These are phyloP conservation scores for Nitzschia sp. DNA, from an alignment of 108 stramenopile species.

Conservation along the genomic window DNA sequence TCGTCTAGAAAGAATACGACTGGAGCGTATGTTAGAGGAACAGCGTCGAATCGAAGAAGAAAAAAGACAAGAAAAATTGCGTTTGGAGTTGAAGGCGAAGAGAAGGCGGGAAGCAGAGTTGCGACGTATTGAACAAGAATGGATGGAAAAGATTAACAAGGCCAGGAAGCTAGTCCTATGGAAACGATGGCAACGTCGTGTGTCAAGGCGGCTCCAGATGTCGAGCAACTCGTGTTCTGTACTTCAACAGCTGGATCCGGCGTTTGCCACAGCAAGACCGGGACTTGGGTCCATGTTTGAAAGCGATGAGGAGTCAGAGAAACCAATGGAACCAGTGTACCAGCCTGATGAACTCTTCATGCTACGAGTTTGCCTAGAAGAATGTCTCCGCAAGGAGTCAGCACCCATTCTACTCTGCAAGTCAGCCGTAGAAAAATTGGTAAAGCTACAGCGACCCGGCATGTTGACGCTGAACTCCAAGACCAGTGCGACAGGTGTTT, in stretches of 20 bases:
- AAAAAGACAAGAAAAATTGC: slow-evolving; percentile 12
- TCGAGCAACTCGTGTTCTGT: not conserved
- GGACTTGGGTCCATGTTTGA: not conserved
- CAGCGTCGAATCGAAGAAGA: slow-evolving; percentile 19
- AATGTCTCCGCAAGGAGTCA: too few relatives aligned
- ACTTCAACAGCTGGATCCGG: slow-evolving; percentile 30
- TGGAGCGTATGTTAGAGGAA: slow-evolving; percentile 16
- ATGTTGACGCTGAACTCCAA: too few relatives aligned
- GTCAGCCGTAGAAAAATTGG: not conserved
- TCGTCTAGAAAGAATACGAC: slow-evolving; percentile 6
- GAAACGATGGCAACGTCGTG: slow-evolving; percentile 27
- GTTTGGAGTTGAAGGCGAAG: slow-evolving; percentile 24
- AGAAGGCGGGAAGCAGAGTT: slow-evolving; percentile 24
- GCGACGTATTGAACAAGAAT: slow-evolving; percentile 18
- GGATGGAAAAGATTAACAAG: slow-evolving; percentile 29
- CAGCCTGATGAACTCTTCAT: not conserved
- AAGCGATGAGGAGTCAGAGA: not conserved
- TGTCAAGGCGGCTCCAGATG: slow-evolving; percentile 23
- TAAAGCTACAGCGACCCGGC: not conserved
- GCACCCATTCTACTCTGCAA: not conserved
- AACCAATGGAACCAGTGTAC: not conserved
- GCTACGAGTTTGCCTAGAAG: too few relatives aligned
- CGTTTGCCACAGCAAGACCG: slow-evolving; percentile 10
- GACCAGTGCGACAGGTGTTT: too few relatives aligned
- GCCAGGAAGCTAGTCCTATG: slow-evolving; percentile 31